phyloP scores from a whole-genome alignment of 2,329 filamentous ascomycete species.

The Graphilbum ipis-grandicollis region DNA sequence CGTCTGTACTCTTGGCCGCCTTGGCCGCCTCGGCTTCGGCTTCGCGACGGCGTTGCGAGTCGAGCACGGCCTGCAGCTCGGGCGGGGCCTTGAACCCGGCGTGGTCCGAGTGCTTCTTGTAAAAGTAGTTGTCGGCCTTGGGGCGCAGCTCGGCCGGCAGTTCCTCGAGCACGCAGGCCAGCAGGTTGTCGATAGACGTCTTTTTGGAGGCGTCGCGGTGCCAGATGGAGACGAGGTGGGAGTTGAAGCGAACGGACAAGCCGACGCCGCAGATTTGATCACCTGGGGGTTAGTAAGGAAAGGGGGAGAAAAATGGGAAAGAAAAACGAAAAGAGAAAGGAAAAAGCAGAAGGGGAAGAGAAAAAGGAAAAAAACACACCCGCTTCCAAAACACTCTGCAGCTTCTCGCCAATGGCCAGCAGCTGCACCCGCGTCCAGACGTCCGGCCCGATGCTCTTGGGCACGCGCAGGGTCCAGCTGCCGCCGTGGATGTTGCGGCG shows the following conservation, averaged over 20 bases:
- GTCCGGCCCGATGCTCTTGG: conserved; percentile 53
- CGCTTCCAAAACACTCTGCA: conserved; percentile 56
- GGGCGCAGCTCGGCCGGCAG: conserved; percentile 58
- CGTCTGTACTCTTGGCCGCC: conserved; percentile 3
- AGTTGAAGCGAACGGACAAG: conserved; percentile 76
- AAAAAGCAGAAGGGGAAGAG: not conserved
- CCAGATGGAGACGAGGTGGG: conserved; percentile 80
- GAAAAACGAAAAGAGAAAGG: not conserved
- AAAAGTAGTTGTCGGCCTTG: conserved; percentile 56
- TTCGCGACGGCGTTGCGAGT: conserved; percentile 33
- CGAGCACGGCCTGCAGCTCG: conserved; percentile 37
- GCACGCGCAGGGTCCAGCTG: conserved; percentile 82
- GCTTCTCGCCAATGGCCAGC: conserved; percentile 65
- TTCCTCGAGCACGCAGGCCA: conserved; percentile 55
- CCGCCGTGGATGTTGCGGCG: conserved; percentile 72
- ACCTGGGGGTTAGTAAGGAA: conserved; percentile 24
- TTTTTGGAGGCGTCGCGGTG: conserved; percentile 74
- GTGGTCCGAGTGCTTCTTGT: conserved; percentile 83
- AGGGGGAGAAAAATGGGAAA: not conserved
- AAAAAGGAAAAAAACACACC: conserved; percentile 26
- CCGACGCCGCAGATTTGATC: conserved; percentile 84
- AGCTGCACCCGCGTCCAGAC: conserved; percentile 72
- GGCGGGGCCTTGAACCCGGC: conserved; percentile 56
- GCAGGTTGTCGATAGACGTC: conserved; percentile 58
- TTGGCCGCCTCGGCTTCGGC: conserved; percentile 11